Conservation (phyloP, 805 yeast genomes). For the Saturnispora serradocipensis region DNA sequence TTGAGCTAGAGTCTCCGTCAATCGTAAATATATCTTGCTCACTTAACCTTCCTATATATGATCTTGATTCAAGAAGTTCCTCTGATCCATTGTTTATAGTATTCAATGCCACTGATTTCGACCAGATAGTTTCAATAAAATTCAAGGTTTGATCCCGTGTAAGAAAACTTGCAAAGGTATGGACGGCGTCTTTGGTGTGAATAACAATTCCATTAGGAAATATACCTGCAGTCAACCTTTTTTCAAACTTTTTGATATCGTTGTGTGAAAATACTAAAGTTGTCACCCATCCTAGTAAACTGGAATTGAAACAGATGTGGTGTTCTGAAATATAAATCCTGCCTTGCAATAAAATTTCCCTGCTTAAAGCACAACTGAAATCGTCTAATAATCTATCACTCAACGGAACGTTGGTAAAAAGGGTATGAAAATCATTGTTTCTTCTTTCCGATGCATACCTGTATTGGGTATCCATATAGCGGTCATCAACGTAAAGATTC, state of each 20-base stretch:
- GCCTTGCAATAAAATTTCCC: slow-evolving; percentile 85
- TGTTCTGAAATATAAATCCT: slow-evolving; percentile 71
- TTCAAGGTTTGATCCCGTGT: slow-evolving; percentile 72
- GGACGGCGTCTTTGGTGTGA: slow-evolving; percentile 53
- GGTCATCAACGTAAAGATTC: slow-evolving; percentile 48
- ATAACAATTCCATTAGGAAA: slow-evolving; percentile 84
- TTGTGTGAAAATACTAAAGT: slow-evolving; percentile 60
- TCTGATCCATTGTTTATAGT: slow-evolving; percentile 19
- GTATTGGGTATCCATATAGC: slow-evolving; percentile 46
- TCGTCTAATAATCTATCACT: slow-evolving; percentile 76
- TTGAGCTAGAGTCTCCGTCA: slow-evolving; percentile 25
- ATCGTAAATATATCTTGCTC: slow-evolving; percentile 26
- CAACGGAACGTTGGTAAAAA: slow-evolving; percentile 58
- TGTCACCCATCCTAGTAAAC: slow-evolving; percentile 85
- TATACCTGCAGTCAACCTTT: slow-evolving; percentile 76
- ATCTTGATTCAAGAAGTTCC: slow-evolving; percentile 16
- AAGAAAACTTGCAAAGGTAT: slow-evolving; percentile 80
- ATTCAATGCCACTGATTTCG: slow-evolving; percentile 31
- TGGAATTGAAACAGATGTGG: slow-evolving; percentile 78
- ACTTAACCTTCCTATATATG: slow-evolving; percentile 12
- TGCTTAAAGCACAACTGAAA: slow-evolving; percentile 79
- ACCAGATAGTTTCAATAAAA: slow-evolving; percentile 65
- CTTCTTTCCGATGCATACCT: slow-evolving; percentile 57
- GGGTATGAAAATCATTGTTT: slow-evolving; percentile 65
- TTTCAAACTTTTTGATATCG: slow-evolving; percentile 68